Evolutionary conservation across 305 asterid genomes (phyloP), one percentile per base, ranked within the genome.

Genomic region (Plantago coronopus): DNA sequence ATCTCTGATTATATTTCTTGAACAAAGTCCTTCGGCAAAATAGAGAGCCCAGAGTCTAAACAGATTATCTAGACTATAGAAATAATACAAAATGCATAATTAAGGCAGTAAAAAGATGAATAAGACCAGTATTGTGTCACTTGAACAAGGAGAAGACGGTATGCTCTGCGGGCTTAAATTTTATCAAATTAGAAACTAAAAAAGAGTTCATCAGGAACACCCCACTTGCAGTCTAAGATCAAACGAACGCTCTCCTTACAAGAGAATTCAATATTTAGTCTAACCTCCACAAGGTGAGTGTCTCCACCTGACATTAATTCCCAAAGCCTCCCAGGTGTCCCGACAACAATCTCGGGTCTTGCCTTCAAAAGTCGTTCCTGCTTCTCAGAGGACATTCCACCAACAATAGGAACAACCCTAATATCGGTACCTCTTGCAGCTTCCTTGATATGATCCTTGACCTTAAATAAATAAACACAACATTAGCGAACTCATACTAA

Each of bases 321-420:
- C 98, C 98, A 91, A 10, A 91, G 83, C 72, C 98, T 81, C 66
- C 98, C 98, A 9, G 98, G 98, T 70, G 98, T 91, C 61, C 98
- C 98, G 17, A 91, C 95, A 64, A 91, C 97, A 76, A 91, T 84
- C 76, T 88, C 98, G 71, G 98, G 98, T 74, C 93, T 84, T 63
- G 76, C 49, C 76, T 77, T 91, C 77, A 91, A 72, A 69, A 86
- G 88, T 66, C 98, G 81, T 79, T 91, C 98, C 71, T 91, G 98
- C 78, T 91, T 91, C 73, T 91, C 89, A 46, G 80, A 68, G 69
- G 98, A 84, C 94, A 91, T 88, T 50, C 96, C 98, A 73, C 98
- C 98, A 70, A 91, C 90, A 81, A 91, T 81, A 12, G 97, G 86
- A 53, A 91, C 95, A 75, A 89, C 97, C 65, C 76, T 79, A 53